These are phyloP conservation scores for Metschnikowia rubicola DNA, from an alignment of 805 yeast species.

Conservation along the genomic window DNA sequence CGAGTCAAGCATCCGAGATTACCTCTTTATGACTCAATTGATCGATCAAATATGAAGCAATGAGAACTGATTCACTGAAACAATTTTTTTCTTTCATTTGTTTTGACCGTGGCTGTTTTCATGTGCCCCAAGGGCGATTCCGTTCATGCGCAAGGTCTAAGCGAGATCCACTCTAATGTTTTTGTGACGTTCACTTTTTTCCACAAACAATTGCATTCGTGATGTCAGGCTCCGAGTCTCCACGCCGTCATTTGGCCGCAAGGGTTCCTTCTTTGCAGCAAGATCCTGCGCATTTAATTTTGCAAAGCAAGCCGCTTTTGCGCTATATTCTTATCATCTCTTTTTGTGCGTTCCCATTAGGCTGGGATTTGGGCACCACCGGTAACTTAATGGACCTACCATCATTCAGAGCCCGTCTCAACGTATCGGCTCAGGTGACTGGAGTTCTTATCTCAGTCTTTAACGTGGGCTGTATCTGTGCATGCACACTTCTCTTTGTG, in stretches of 20 bases:
- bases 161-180: too few species aligned
- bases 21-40: too few species aligned
- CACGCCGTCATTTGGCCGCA: conserved; percentile 6
- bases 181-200: too few species aligned
- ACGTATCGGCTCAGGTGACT: conserved; percentile 2
- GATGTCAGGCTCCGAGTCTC: not conserved
- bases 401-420: conserved; percentile 7
- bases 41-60: too few species aligned
- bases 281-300: not conserved
- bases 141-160: too few species aligned
- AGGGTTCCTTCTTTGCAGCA: conserved; percentile 4
- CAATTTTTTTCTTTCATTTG: too few species aligned
- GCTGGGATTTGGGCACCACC: conserved; percentile 15
- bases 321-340: conserved; percentile 2
- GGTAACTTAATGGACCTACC: conserved; percentile 11
- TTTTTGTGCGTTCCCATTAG: conserved; percentile 11
- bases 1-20: too few species aligned
- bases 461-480: conserved; percentile 10
- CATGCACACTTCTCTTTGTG: conserved; percentile 2
- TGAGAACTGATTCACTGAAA: too few species aligned
- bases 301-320: conserved; percentile 2
- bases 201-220: not conserved
- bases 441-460: conserved; percentile 7
- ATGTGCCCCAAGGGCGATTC: too few species aligned
- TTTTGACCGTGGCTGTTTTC: too few species aligned